These are phyloP conservation scores for Pythium apleroticum DNA, from an alignment of 352 stramenopile genomes.

Conservation along the genomic window DNA sequence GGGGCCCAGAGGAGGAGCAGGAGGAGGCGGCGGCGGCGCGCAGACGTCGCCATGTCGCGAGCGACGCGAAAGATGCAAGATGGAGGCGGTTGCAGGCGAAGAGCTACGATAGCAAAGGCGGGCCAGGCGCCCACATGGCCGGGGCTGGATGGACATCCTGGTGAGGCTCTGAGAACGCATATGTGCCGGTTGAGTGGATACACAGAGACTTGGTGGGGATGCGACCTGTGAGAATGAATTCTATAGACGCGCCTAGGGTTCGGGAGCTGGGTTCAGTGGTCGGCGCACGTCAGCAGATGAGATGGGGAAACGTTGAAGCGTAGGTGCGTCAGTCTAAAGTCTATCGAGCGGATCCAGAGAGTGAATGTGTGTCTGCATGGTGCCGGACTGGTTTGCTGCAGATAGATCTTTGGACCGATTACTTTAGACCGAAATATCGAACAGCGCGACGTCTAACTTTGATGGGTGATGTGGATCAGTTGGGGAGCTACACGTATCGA, in stretches of 20 bases:
- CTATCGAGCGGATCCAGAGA: neutral
- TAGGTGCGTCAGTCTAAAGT: slow-evolving; percentile 3
- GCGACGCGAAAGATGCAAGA: slow-evolving; percentile 13
- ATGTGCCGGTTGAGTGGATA: slow-evolving; percentile 14
- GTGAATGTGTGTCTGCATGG: neutral
- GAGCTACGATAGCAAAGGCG: slow-evolving; percentile 8
- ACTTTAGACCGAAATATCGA: neutral
- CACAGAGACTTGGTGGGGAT: neutral
- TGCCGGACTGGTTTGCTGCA: no score
- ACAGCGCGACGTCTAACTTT: neutral
- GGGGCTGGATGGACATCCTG: slow-evolving; percentile 5
- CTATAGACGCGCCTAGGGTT: neutral
- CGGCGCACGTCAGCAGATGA: slow-evolving; percentile 15
- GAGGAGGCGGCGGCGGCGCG: no score
- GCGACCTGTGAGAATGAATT: slow-evolving; percentile 19
- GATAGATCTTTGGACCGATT: neutral
- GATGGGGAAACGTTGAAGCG: slow-evolving; percentile 1
- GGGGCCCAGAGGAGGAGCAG: no score
- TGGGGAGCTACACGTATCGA: neutral
- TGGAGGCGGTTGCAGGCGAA: neutral
- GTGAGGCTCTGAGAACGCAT: slow-evolving; percentile 11
- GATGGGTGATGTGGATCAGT: neutral
- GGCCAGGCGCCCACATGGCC: neutral
- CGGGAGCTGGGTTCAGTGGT: slow-evolving; percentile 14
- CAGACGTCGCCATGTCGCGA: neutral